Conservation (phyloP, 495 filamentous ascomycete genomes). For the Penicillium subrubescens region DNA sequence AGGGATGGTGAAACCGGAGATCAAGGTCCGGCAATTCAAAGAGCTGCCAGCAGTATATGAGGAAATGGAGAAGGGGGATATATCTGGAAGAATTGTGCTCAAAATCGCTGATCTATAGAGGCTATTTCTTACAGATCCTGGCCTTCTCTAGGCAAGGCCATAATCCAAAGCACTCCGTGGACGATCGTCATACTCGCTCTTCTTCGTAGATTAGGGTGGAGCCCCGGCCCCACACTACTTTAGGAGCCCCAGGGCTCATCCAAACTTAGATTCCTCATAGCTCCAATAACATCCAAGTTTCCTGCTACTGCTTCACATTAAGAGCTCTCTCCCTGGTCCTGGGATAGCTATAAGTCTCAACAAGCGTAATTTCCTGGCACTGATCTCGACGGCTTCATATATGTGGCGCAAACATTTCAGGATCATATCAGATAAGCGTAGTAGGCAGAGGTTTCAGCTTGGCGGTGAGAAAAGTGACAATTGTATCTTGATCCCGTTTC, state of each 20-base stretch:
- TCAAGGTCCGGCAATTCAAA: slow-evolving; percentile 46
- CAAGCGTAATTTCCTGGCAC: background rate
- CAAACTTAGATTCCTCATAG: too few relatives aligned
- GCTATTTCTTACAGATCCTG: background rate
- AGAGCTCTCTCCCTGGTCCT: background rate
- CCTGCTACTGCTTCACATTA: too few relatives aligned
- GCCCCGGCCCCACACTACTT: too few relatives aligned
- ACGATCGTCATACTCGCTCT: background rate
- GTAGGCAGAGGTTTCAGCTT: too few relatives aligned
- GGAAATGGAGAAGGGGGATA: slow-evolving; percentile 50
- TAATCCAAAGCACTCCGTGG: background rate
- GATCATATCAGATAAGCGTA: too few relatives aligned
- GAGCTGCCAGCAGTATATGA: slow-evolving; percentile 48
- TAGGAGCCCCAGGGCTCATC: too few relatives aligned
- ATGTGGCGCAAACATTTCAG: too few relatives aligned
- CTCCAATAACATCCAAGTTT: too few relatives aligned
- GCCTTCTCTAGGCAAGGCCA: background rate
- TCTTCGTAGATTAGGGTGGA: too few relatives aligned
- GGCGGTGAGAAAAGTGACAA: too few relatives aligned
- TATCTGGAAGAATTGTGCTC: slow-evolving; percentile 43
- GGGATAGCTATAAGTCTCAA: background rate
- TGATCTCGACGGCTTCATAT: too few relatives aligned
- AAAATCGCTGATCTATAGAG: slow-evolving; percentile 26
- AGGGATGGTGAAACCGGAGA: slow-evolving; percentile 49
- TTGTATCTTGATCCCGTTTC: too few relatives aligned